A percentile compares a stretch with the other conserved stretches of the same genome.
phyloP scores from a whole-genome alignment of 2,329 filamentous ascomycete genomes.

The Rutstroemia sp. region DNA sequence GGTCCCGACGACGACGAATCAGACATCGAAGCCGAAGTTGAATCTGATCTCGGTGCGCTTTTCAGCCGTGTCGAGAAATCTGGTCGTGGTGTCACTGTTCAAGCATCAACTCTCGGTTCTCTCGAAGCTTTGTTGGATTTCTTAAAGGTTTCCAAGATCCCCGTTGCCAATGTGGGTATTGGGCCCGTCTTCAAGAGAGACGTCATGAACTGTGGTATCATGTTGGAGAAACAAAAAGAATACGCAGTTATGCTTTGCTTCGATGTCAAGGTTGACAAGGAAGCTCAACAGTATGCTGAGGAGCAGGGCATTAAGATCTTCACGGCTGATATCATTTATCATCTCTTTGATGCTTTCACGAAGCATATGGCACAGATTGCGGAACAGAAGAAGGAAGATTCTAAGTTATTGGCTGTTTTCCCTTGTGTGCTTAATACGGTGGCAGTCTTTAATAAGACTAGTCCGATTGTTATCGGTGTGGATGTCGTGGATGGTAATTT shows the following conservation, averaged over 20 bases:
- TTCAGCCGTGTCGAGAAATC: constrained; percentile 88
- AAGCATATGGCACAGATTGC: constrained; percentile 84
- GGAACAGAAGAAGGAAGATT: constrained; percentile 92
- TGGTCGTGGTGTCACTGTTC: constrained; percentile 90
- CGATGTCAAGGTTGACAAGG: constrained; percentile 98
- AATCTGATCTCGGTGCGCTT: constrained; percentile 85
- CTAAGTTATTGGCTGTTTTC: constrained; percentile 93
- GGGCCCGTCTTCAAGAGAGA: constrained; percentile 97
- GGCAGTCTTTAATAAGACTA: constrained; percentile 97
- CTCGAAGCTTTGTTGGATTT: constrained; percentile 95
- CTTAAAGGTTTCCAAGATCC: constrained; percentile 92
- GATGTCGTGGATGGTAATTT: constrained; percentile 91
- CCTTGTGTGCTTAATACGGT: constrained; percentile 86
- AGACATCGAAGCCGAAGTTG: constrained; percentile 92
- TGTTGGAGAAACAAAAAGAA: constrained; percentile 93
- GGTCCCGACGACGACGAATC: constrained; percentile 95
- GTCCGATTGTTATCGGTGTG: constrained; percentile 89
- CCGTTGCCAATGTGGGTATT: constrained; percentile 93
- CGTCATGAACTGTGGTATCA: constrained; percentile 89
- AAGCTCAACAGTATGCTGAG: constrained; percentile 83
- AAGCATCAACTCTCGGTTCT: constrained; percentile 94
- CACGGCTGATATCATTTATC: constrained; percentile 98
- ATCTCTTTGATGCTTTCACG: constrained; percentile 94
- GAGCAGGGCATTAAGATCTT: constrained; percentile 97
- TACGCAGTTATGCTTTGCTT: constrained; percentile 99